phyloP scores from a whole-genome alignment of 129 eudicot species.

The Pittosporum tobira region DNA sequence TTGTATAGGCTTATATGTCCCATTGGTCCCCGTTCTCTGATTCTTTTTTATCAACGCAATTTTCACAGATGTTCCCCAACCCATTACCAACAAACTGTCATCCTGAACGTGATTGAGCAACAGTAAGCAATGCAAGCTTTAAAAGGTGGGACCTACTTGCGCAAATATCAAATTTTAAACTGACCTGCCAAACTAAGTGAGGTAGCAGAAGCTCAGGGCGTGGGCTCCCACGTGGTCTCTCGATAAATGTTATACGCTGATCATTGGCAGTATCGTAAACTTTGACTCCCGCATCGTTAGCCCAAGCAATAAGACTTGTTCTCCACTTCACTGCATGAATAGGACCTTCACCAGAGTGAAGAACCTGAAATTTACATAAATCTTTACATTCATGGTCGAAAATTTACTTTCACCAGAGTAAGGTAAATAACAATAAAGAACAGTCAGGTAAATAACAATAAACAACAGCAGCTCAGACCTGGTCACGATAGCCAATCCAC shows the following conservation, averaged over 20 bases:
- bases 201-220: slow-evolving; percentile 93
- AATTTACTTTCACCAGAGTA: slow-evolving; percentile 2
- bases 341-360: slow-evolving; percentile 99
- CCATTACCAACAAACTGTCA: slow-evolving; percentile 85
- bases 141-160: too few species aligned
- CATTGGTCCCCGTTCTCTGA: slow-evolving; percentile 59
- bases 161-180: slow-evolving; percentile 3
- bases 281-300: slow-evolving; percentile 93
- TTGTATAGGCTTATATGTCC: slow-evolving; percentile 56
- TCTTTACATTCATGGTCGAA: slow-evolving; percentile 4
- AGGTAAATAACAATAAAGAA: slow-evolving; percentile 6
- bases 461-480: slow-evolving; percentile 42
- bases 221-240: slow-evolving; percentile 95
- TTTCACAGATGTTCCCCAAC: slow-evolving; percentile 97
- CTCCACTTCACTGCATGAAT: slow-evolving; percentile 96
- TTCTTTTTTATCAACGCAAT: slow-evolving; percentile 63
- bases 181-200: slow-evolving; percentile 97
- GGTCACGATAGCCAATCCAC: slow-evolving; percentile 94
- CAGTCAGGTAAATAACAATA: slow-evolving; percentile 9
- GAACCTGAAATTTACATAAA: slow-evolving; percentile 35
- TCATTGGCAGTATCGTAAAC: slow-evolving; percentile 89
- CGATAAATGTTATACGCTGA: slow-evolving; percentile 85
- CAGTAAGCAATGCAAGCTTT: slow-evolving; percentile 6
- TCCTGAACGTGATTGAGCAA: slow-evolving; percentile 42
- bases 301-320: slow-evolving; percentile 93